Evolutionary conservation across 257 asterid genomes (phyloP).

Genomic region (Schizonepeta tenuifolia): DNA sequence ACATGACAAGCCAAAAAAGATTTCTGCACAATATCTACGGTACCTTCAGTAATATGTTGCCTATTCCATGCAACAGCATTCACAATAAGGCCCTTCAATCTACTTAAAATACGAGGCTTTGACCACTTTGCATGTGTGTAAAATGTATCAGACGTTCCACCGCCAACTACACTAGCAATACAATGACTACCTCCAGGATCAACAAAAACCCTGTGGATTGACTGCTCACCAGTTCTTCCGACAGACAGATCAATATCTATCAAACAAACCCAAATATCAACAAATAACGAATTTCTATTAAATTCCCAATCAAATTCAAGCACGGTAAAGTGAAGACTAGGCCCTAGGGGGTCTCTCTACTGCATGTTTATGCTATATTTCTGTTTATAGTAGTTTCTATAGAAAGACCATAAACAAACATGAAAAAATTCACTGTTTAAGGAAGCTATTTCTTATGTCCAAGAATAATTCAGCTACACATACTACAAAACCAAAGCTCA

Average conservation of each 20-base stretch:
- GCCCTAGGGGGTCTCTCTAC: too few relatives aligned
- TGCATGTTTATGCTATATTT: too few relatives aligned
- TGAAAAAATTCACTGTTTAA: slow-evolving; percentile 3
- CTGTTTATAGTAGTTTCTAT: too few relatives aligned
- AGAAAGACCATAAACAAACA: neutral
- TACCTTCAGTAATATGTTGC: slow-evolving; percentile 93
- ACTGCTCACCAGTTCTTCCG: slow-evolving; percentile 93
- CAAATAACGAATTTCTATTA: neutral
- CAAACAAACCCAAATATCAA: slow-evolving; percentile 19
- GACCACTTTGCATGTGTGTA: slow-evolving; percentile 94
- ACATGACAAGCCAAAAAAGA: slow-evolving; percentile 19
- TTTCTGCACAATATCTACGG: slow-evolving; percentile 19
- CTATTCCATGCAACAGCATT: slow-evolving; percentile 93
- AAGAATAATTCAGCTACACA: slow-evolving; percentile 23
- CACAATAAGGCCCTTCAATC: slow-evolving; percentile 77
- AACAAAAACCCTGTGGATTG: slow-evolving; percentile 85
- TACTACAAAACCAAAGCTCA: neutral
- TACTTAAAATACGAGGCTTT: slow-evolving; percentile 80
- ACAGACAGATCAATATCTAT: slow-evolving; percentile 90
- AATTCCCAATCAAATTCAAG: slow-evolving; percentile 16
- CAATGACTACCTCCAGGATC: slow-evolving; percentile 99
- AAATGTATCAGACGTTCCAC: slow-evolving; percentile 89
- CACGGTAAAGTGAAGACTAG: too few relatives aligned
- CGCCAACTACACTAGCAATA: slow-evolving; percentile 89
- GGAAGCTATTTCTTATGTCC: slow-evolving; percentile 13